Evolutionary conservation across 352 stramenopile species (phyloP).

Genomic region (Thalassiosira gravida): DNA sequence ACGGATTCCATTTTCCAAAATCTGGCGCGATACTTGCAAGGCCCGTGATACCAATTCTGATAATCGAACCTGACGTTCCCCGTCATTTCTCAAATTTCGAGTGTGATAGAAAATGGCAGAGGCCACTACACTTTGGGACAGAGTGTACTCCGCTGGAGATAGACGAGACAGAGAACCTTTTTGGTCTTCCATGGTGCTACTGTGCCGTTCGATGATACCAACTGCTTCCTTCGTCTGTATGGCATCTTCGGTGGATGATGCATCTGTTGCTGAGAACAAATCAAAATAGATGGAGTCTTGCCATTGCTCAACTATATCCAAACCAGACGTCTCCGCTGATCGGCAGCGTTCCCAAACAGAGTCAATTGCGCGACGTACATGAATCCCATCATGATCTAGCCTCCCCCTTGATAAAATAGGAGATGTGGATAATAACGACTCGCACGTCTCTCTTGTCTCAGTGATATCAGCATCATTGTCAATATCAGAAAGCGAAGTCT

Average conservation of each 20-base stretch:
- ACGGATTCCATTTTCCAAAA: constrained; percentile 80
- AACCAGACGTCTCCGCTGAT: constrained; percentile 11
- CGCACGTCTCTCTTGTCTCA: constrained; percentile 25
- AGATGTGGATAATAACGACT: constrained; percentile 36
- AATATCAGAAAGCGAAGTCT: constrained; percentile 56
- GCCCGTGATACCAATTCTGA: constrained; percentile 38
- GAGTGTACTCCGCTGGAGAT: constrained; percentile 58
- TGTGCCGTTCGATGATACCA: constrained; percentile 43
- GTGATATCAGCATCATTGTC: constrained; percentile 38
- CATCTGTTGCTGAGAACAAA: constrained; percentile 38
- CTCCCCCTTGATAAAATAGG: constrained; percentile 46
- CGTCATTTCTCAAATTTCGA: constrained; percentile 15
- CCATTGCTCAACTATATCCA: constrained; percentile 56
- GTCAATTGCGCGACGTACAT: constrained; percentile 42
- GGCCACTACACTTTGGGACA: constrained; percentile 52
- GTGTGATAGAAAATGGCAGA: constrained; percentile 69
- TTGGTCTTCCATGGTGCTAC: constrained; percentile 12
- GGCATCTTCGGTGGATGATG: constrained; percentile 27
- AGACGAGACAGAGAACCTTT: constrained; percentile 71
- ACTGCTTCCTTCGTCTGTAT: constrained; percentile 20
- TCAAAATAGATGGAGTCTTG: constrained; percentile 55
- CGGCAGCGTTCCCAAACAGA: constrained; percentile 46
- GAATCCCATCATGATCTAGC: constrained; percentile 44
- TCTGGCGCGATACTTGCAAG: constrained; percentile 55
- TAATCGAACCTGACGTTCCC: neutral